phyloP scores from a whole-genome alignment of 495 filamentous ascomycete genomes.

The Physcia stellaris region DNA sequence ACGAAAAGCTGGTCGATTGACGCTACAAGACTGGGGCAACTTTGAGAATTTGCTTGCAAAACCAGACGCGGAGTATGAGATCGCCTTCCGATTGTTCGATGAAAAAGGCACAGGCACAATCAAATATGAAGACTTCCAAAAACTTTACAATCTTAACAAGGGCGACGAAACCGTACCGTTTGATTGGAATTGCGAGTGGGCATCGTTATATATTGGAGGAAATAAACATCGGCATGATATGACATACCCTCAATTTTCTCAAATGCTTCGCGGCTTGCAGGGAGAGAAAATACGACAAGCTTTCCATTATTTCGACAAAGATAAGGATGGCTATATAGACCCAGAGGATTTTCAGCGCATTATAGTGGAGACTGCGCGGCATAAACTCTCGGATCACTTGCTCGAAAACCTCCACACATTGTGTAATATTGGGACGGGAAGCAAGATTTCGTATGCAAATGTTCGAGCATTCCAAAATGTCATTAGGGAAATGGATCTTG shows the following conservation, averaged over 20 bases:
- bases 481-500: constrained; percentile 92
- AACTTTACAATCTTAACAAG: constrained; percentile 71
- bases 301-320: constrained; percentile 82
- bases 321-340: constrained; percentile 94
- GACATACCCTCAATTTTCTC: constrained; percentile 93
- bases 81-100: constrained; percentile 94
- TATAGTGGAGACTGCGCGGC: constrained; percentile 80
- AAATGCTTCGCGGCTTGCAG: constrained; percentile 93
- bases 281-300: constrained; percentile 92
- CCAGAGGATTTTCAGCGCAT: constrained; percentile 94
- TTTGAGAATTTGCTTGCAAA: constrained; percentile 90
- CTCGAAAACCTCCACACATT: constrained; percentile 86
- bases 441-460: constrained; percentile 93
- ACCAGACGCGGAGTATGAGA: constrained; percentile 96
- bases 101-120: constrained; percentile 65
- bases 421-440: constrained; percentile 85
- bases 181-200: constrained; percentile 95
- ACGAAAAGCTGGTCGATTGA: constrained; percentile 53
- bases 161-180: constrained; percentile 72
- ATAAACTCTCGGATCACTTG: constrained; percentile 95
- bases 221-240: constrained; percentile 74
- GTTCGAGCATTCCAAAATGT: constrained; percentile 96
- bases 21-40: constrained; percentile 70
- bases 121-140: constrained; percentile 74
- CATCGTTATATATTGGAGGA: constrained; percentile 80